Evolutionary conservation across 2,329 filamentous ascomycete genomes (phyloP), one percentile per base, ranked within the genome.

Genomic region (Diaporthe australafricana): DNA sequence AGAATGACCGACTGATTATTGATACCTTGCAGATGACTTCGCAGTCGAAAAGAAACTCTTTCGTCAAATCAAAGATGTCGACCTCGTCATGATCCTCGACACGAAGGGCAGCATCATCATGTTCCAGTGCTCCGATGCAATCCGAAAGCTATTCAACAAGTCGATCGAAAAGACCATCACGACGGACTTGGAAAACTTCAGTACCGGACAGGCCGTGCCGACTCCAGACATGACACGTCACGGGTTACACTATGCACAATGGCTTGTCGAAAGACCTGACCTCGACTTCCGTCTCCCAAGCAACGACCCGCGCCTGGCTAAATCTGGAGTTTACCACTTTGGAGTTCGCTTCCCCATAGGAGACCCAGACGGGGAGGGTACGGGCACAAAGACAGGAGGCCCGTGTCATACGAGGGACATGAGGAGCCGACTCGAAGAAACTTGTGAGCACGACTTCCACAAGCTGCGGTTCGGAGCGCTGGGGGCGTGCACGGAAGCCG

Each of bases 191-290:
- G 42, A 38, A 35, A 27, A 22, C 6, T 74, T 50, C 62, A 71
- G 60, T 55, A 71, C 45, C 9, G 30, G 47, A 16, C 68, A 72
- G 22, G 52, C 73, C 11, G 42, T 74, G 9, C 73, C 56, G 1
- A n/a, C 68, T 2, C 73, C 68, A 25, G 70, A 74, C 40, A 69
- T 70, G 70, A 62, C 63, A 11, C 53, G 62, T 1, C 45, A 71
- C 27, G 70, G 70, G 3, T 55, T 71, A 16, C 73, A 71, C 63
- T 72, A 38, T 3, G 45, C 60, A 35, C 66, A 74, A 16, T 74
- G 68, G 68, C 48, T 74, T 12, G 22, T 27, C 5, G 38, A 73
- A 38, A 48, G 56, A 25, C 70, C 67, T 1, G 68, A 74, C n/a
- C 53, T 71, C 30, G 62, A 68, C 9, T 71, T 65, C 17, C 40